A percentile compares a stretch with the other conserved stretches of the same genome.
These are phyloP conservation scores for Lithospermum erythrorhizon DNA, from an alignment of 257 asterid species.

Conservation along the genomic window DNA sequence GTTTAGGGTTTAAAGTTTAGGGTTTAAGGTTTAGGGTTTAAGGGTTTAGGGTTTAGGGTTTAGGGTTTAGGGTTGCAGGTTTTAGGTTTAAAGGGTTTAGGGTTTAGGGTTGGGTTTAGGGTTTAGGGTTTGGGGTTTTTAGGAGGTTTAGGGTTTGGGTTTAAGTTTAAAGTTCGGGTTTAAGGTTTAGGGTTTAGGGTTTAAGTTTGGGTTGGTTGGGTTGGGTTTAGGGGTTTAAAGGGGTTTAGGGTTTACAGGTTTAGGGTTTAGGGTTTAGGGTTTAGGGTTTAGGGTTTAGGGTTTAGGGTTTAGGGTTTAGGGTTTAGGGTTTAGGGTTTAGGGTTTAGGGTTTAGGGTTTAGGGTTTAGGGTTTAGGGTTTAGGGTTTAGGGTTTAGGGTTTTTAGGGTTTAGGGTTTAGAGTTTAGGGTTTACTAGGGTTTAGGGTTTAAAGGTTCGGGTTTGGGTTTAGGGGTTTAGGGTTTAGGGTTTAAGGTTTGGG, in stretches of 20 bases:
- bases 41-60: constrained; percentile 14
- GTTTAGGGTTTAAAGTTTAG: constrained; percentile 11
- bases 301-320: constrained; percentile 9
- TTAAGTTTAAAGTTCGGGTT: not conserved
- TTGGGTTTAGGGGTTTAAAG: too few species aligned
- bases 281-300: constrained; percentile 12
- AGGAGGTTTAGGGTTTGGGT: constrained; percentile 14
- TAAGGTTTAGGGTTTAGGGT: too few species aligned
- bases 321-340: constrained; percentile 16
- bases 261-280: too few species aligned
- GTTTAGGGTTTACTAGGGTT: too few species aligned
- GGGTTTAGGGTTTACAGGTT: constrained; percentile 4
- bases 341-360: constrained; percentile 7
- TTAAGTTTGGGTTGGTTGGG: too few species aligned
- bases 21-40: constrained; percentile 11
- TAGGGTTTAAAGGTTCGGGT: too few species aligned
- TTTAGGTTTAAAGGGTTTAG: too few species aligned
- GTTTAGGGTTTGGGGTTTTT: too few species aligned
- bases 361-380: constrained; percentile 14
- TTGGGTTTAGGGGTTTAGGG: too few species aligned
- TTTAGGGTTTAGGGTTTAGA: too few species aligned
- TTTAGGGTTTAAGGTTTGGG: too few species aligned
- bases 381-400: constrained; percentile 11
- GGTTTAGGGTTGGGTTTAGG: too few species aligned
- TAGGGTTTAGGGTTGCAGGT: constrained; percentile 11